These are phyloP conservation scores for Neospora caninum DNA, from an alignment of 169 alveolate species.

Conservation along the genomic window DNA sequence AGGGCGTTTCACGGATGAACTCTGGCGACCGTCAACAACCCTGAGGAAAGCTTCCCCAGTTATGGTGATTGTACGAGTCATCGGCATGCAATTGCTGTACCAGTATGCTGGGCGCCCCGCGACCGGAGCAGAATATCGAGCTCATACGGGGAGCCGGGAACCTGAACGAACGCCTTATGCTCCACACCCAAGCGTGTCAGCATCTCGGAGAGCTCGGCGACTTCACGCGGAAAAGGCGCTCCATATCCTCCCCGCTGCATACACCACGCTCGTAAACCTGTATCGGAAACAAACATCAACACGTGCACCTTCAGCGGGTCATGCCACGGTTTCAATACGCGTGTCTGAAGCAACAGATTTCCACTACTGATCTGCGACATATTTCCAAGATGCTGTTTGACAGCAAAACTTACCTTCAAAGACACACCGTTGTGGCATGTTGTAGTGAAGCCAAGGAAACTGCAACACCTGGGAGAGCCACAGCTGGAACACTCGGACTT, in stretches of 20 bases:
- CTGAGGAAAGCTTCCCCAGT: no score
- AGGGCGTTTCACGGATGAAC: no score
- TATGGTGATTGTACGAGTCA: neutral
- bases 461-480: slow-evolving; percentile 67
- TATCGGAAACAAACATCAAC: neutral
- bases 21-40: no score
- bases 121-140: slow-evolving; percentile 43
- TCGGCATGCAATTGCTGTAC: neutral
- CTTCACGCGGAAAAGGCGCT: slow-evolving; percentile 61
- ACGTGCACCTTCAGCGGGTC: neutral
- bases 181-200: slow-evolving; percentile 14
- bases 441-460: slow-evolving; percentile 70
- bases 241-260: slow-evolving; percentile 71
- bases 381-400: no score
- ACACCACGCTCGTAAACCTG: slow-evolving; percentile 73
- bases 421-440: slow-evolving; percentile 67
- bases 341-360: neutral
- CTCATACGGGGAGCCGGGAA: slow-evolving; percentile 33
- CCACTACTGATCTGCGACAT: no score
- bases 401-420: slow-evolving; percentile 44
- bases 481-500: slow-evolving; percentile 59
- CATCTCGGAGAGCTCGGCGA: slow-evolving; percentile 39
- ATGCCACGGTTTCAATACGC: no score
- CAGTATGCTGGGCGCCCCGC: neutral
- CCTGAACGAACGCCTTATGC: neutral